These are phyloP conservation scores for Melampsora larici-populina DNA, from an alignment of 1,284 basidiomycete species.

Conservation along the genomic window DNA sequence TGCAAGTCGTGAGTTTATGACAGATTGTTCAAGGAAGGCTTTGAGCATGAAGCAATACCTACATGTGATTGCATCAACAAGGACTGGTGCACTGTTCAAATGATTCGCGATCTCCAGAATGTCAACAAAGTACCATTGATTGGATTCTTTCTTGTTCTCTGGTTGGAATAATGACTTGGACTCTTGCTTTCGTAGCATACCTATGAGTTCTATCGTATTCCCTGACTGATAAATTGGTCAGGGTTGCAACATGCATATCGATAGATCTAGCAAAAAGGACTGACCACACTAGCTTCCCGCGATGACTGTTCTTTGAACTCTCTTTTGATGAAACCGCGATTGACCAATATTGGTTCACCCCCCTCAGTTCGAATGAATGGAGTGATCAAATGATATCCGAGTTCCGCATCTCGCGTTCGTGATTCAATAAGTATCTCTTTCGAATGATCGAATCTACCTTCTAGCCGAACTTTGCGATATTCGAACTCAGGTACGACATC, in stretches of 20 bases:
- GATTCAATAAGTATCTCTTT: conserved; percentile 80
- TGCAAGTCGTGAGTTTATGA: background rate
- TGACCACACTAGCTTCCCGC: conserved; percentile 50
- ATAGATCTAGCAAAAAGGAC: conserved; percentile 49
- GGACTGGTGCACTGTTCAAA: conserved; percentile 69
- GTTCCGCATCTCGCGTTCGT: conserved; percentile 76
- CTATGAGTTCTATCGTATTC: conserved; percentile 55
- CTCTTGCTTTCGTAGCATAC: conserved; percentile 66
- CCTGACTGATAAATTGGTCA: background rate
- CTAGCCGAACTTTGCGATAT: conserved; percentile 76
- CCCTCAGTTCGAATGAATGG: conserved; percentile 68
- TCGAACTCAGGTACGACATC: conserved; percentile 65
- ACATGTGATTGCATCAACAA: conserved; percentile 83
- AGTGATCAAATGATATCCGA: conserved; percentile 80
- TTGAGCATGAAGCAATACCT: conserved; percentile 51
- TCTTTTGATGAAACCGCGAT: conserved; percentile 81
- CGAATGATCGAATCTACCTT: conserved; percentile 71
- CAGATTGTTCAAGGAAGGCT: conserved; percentile 44
- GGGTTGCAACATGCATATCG: conserved; percentile 11
- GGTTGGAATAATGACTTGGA: conserved; percentile 73
- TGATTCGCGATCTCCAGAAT: conserved; percentile 74
- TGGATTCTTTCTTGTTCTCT: conserved; percentile 73
- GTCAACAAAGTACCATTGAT: conserved; percentile 90
- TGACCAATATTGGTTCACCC: conserved; percentile 69
- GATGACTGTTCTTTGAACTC: conserved; percentile 56